These are phyloP conservation scores for Kitagawia praeruptora DNA, from an alignment of 129 eudicot species.

Conservation along the genomic window DNA sequence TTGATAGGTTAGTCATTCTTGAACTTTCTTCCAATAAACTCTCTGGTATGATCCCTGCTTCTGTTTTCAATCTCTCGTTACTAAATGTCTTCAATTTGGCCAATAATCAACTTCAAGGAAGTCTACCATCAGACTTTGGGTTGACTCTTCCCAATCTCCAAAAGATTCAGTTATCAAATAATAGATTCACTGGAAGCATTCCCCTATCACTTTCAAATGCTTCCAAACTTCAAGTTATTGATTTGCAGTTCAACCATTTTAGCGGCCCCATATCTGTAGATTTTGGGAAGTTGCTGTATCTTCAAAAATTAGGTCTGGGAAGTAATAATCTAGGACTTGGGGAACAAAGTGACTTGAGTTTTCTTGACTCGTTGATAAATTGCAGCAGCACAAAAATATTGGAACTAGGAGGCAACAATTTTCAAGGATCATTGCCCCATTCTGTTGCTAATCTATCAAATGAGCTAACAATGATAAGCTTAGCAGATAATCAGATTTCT, in stretches of 20 bases:
- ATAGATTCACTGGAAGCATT: conserved; percentile 7
- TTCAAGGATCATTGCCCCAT: conserved; percentile 16
- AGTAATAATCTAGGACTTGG: conserved; percentile 15
- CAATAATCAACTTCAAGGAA: conserved; percentile 15
- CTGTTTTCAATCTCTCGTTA: neutral
- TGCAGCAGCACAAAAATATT: conserved; percentile 18
- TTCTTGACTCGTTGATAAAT: conserved; percentile 25
- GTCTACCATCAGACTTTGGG: conserved; percentile 8
- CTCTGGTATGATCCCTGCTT: neutral
- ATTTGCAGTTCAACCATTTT: neutral
- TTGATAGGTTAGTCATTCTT: neutral
- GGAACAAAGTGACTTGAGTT: conserved; percentile 11
- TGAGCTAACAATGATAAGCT: conserved; percentile 7
- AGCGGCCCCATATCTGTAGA: neutral
- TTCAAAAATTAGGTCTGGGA: neutral
- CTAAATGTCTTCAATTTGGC: neutral
- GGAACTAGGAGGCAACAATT: conserved; percentile 9
- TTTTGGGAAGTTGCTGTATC: conserved; percentile 15
- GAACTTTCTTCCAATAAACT: neutral
- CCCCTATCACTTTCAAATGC: conserved; percentile 25
- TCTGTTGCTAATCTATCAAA: conserved; percentile 9
- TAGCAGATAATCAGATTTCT: conserved; percentile 18
- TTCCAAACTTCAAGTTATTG: conserved; percentile 17
- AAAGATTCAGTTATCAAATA: neutral
- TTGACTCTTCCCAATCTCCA: neutral